phyloP scores from a whole-genome alignment of 495 filamentous ascomycete species.

The Ascobolus immersus region DNA sequence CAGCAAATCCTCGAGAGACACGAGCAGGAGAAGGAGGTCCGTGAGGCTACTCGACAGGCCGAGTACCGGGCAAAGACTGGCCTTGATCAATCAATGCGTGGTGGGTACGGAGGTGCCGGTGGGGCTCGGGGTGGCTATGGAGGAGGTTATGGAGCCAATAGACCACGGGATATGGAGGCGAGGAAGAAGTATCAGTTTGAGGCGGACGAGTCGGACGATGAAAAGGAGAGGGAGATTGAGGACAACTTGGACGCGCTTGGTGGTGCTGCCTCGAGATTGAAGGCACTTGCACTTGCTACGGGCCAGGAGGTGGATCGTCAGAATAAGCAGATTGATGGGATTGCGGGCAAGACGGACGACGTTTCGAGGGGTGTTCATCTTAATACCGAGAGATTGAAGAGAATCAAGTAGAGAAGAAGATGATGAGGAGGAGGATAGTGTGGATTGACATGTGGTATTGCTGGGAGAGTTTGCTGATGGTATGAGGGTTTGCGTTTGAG shows the following conservation, averaged over 20 bases:
- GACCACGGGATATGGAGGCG: constrained; percentile 36
- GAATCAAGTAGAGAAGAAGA: no score
- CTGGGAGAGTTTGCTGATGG: no score
- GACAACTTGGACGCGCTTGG: constrained; percentile 34
- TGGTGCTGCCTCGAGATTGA: constrained; percentile 34
- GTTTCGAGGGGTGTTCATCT: no score
- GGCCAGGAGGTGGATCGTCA: constrained; percentile 48
- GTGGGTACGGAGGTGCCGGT: constrained; percentile 23
- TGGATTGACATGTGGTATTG: no score
- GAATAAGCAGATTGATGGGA: constrained; percentile 47
- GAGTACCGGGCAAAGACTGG: constrained; percentile 30
- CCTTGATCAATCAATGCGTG: no score
- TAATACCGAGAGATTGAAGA: no score
- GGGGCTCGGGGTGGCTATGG: constrained; percentile 18
- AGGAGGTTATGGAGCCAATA: no score
- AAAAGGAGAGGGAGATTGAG: constrained; percentile 50
- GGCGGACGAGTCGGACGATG: constrained; percentile 49
- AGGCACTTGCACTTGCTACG: constrained; percentile 40
- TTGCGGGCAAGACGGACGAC: no score
- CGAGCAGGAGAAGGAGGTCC: constrained; percentile 35
- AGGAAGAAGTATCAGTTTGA: constrained; percentile 56
- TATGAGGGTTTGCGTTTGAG: no score
- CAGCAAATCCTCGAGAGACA: constrained; percentile 34
- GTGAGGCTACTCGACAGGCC: constrained; percentile 40
- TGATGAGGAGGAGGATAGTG: no score